A percentile compares a stretch with the other conserved stretches of the same genome.
Conservation (phyloP, 495 filamentous ascomycete genomes). For the Podospora pseudocomata region DNA sequence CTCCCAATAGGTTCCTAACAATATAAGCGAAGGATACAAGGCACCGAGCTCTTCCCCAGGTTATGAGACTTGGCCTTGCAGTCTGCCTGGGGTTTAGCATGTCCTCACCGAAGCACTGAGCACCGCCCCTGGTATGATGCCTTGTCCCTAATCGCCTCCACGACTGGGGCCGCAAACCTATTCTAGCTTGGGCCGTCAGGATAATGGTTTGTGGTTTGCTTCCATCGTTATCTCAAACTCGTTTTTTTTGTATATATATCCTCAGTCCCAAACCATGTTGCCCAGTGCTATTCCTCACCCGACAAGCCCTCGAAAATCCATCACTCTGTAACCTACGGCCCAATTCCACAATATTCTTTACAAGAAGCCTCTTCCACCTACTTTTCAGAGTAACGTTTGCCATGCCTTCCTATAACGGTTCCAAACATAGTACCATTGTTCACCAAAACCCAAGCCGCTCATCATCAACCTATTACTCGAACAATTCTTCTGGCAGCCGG, state of each 20-base stretch:
- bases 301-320: background rate
- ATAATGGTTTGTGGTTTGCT: background rate
- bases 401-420: conserved; percentile 19
- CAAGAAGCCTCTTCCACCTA: background rate
- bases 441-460: conserved; percentile 11
- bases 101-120: conserved; percentile 16
- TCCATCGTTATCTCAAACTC: background rate
- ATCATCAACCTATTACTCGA: conserved; percentile 6
- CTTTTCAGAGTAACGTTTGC: background rate
- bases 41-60: background rate
- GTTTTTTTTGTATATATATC: background rate
- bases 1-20: conserved; percentile 12
- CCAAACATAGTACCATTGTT: conserved; percentile 15
- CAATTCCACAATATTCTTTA: background rate
- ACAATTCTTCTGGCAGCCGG: conserved; percentile 8
- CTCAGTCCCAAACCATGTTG: background rate
- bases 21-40: conserved; percentile 17
- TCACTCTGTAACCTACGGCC: background rate
- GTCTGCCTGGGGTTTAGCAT: conserved; percentile 21
- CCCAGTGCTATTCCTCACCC: background rate
- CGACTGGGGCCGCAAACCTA: background rate
- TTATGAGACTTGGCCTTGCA: conserved; percentile 17
- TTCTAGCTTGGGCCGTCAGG: background rate
- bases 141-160: conserved; percentile 7
- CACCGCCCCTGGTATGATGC: conserved; percentile 8